Base-by-base conservation (phyloP, 2,329 filamentous ascomycete genomes). In the Fusarium heterosporum region DNA sequence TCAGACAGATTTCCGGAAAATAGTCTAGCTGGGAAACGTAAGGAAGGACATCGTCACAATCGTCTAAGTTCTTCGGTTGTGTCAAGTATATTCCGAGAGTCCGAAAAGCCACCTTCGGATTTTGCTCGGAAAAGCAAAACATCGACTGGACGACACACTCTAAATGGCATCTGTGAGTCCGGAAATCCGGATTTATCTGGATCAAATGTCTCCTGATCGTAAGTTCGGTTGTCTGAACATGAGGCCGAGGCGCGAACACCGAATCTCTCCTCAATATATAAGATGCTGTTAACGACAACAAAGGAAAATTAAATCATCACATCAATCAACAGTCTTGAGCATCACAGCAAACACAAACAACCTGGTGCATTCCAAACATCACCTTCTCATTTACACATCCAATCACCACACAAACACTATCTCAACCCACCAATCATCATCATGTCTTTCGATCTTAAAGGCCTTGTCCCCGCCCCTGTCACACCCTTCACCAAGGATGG, bases 401-500 rank as follows among this genome's bases (percentile, higher is more conserved):
- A 13, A n/a, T 17, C n/a, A 64, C 19, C 16, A 30, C 39, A 28
- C 14, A 22, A 2, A 6, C 16, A 14, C 36, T 16, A 42, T 10
- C 10, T 10, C 25, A 13, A 38, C 8, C 19, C 40, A 42, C 25
- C 48, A 56, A 57, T 52, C 60, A 52, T 46, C 55, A 51, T 30
- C 47, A 77, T 76, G 75, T 66, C 73, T 67, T 61, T 84, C 66
- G 81, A 84, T 74, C 79, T 85, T 58, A 78, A 79, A 49, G 82
- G 83, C 50, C 80, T 85, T 49, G 81, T 81, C 22, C 83, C 82
- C 45, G 83, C 82, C 36, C 83, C 83, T 14, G 81, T 85, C 58
- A 85, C 83, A 13, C 81, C 83, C 48, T 85, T 85, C 77, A 84
- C 78, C 64, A 71, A 73, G 43, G 78, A 83, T 52, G 82, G 83